Conservation (phyloP, 345 rosid species). For the Linum usitatissimum region DNA sequence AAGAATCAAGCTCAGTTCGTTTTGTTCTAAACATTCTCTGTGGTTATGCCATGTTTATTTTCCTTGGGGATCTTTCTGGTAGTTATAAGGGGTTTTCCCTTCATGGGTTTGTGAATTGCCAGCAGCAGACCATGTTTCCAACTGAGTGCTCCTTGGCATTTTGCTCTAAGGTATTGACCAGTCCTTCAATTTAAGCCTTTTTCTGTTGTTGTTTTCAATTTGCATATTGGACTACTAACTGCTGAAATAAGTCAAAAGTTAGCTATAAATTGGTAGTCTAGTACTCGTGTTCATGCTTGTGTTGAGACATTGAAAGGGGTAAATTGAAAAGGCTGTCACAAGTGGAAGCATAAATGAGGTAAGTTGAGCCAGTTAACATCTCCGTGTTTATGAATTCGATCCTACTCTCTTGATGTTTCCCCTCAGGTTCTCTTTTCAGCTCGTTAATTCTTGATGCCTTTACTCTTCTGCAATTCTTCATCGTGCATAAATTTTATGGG, state of each 20-base stretch:
- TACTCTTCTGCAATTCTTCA: conserved; percentile 20
- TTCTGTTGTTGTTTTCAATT: conserved; percentile 14
- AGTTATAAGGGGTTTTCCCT: conserved; percentile 63
- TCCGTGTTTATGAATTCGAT: conserved; percentile 43
- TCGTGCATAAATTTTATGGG: conserved; percentile 15
- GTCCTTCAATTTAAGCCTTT: conserved; percentile 39
- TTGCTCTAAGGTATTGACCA: conserved; percentile 67
- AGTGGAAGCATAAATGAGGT: conserved; percentile 26
- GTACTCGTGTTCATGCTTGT: conserved; percentile 23
- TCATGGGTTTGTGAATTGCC: conserved; percentile 72
- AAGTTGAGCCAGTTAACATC: conserved; percentile 50
- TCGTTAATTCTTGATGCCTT: conserved; percentile 78
- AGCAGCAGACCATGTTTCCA: conserved; percentile 72
- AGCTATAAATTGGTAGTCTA: conserved; percentile 19
- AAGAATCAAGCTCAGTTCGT: conserved; percentile 6
- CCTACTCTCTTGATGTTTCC: conserved; percentile 49
- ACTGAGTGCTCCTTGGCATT: conserved; percentile 72
- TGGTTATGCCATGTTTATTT: conserved; percentile 37
- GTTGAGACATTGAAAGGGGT: conserved; percentile 43
- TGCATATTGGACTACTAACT: conserved; percentile 30
- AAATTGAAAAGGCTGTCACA: conserved; percentile 40
- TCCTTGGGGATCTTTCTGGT: conserved; percentile 47
- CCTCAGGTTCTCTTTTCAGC: conserved; percentile 91
- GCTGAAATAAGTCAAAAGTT: conserved; percentile 24
- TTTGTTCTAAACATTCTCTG: conserved; percentile 27